Base-by-base conservation (phyloP, 371 early-diverging fungal genomes). In the Choanephora cucurbitarum region DNA sequence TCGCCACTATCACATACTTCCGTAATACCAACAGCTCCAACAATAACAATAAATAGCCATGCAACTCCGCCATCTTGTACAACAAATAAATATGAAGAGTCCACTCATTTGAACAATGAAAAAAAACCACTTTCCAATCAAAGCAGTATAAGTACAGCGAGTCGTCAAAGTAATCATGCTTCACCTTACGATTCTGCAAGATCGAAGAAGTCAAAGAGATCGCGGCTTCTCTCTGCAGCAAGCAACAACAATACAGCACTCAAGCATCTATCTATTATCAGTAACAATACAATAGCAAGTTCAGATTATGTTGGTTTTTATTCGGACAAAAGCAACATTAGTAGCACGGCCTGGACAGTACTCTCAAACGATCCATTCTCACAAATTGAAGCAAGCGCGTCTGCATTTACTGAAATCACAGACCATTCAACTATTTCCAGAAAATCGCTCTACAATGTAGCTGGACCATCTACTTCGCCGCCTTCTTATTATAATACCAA, bases 361-460 rank as follows among this genome's bases (percentile, higher is more conserved):
- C 41, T 65, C 37, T 65, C 60, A 14, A 60, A 49, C 19, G 66
- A 65, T 45, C 66, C 66, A 44, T 65, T 65, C 32, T 65, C 66
- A 22, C 66, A 65, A 45, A 60, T 60, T 31, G 60, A 65, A 40
- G 57, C 46, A 9, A 60, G 57, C 34, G 56, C 66, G 1, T 65
- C 66, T 33, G 44, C 66, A 28, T 65, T 65, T 44, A 65, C 60
- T 23, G 55, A 60, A 32, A 53, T 60, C 37, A 65, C 66, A 15
- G 66, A 65, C n/a, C 60, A 65, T 33, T 65, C 66, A 14, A 65
- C 66, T 5, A 65, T 65, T 1, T 65, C 66, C 18, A 42, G 66
- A 48, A 60, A 57, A 45, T 65, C 57, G 18, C 37, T 53, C 7
- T 60, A 53, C 49, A 54, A 45, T 18, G 53, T 49, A 3, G 4